Evolutionary conservation across 2,329 filamentous ascomycete species (phyloP).

Genomic region (Colletotrichum zoysiae): DNA sequence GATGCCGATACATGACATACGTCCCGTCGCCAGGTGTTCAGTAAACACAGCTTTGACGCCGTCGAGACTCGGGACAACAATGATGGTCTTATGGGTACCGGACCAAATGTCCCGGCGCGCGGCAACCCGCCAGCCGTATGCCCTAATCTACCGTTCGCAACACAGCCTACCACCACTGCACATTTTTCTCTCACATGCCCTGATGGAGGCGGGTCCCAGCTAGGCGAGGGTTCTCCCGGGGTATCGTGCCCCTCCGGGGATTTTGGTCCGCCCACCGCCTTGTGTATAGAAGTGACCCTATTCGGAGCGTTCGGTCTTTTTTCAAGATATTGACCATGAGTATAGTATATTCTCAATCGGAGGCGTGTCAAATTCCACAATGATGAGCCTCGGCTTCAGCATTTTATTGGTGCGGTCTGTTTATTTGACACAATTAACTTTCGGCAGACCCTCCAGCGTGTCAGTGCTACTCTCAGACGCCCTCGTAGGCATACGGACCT

Average conservation of each 20-base stretch:
- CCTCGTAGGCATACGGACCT: not conserved
- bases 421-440: not conserved
- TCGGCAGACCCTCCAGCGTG: not conserved
- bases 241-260: not conserved
- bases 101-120: slow-evolving; percentile 2
- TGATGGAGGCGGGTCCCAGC: not conserved
- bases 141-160: too few relatives aligned
- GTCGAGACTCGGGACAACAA: not conserved
- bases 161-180: not conserved
- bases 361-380: not conserved
- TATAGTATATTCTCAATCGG: not conserved
- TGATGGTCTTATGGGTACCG: not conserved
- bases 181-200: too few relatives aligned
- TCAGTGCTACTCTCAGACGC: not conserved
- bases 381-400: not conserved
- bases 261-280: not conserved
- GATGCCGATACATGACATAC: not conserved
- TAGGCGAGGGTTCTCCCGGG: not conserved
- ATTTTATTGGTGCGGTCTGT: not conserved
- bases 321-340: too few relatives aligned
- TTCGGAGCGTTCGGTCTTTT: too few relatives aligned
- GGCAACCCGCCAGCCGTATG: not conserved
- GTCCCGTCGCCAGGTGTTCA: not conserved
- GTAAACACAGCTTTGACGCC: not conserved
- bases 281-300: too few relatives aligned